These are phyloP conservation scores for Gossypioides kirkii DNA, from an alignment of 345 rosid genomes.

Conservation along the genomic window DNA sequence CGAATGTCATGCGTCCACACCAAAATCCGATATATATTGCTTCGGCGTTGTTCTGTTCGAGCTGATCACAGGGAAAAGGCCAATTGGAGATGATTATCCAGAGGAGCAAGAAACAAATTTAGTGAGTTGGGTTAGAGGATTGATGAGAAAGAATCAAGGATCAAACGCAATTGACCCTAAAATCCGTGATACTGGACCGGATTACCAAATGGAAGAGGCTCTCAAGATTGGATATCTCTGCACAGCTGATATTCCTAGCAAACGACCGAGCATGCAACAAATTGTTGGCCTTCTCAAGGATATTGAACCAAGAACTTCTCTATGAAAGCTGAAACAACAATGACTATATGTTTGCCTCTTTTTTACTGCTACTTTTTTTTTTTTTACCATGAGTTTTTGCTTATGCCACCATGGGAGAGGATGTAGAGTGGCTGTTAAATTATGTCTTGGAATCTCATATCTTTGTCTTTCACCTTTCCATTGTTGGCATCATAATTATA, in stretches of 20 bases:
- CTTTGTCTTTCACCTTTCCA: constrained; percentile 10
- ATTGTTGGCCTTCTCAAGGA: constrained; percentile 96
- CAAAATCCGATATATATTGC: constrained; percentile 87
- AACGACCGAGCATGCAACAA: constrained; percentile 95
- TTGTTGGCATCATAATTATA: constrained; percentile 21
- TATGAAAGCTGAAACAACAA: constrained; percentile 21
- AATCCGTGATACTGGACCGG: constrained; percentile 56
- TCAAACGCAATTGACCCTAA: constrained; percentile 72
- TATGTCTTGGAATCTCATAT: constrained; percentile 15
- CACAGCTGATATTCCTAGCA: constrained; percentile 77
- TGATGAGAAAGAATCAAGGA: constrained; percentile 60
- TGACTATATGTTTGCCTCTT: constrained; percentile 9
- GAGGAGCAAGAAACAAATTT: constrained; percentile 50
- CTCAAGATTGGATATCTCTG: constrained; percentile 90
- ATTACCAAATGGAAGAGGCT: constrained; percentile 70
- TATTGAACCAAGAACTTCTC: constrained; percentile 50
- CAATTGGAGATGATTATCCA: constrained; percentile 66
- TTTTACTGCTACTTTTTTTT: neutral
- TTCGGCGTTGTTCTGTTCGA: constrained; percentile 83
- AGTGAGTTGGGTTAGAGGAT: constrained; percentile 75
- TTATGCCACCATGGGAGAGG: constrained; percentile 19
- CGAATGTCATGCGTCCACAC: constrained; percentile 53
- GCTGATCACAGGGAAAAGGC: constrained; percentile 74
- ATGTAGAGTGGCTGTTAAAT: constrained; percentile 29
- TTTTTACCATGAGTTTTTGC: constrained; percentile 18